phyloP scores from a whole-genome alignment of 495 filamentous ascomycete genomes.

The Aspergillus egyptiacus region DNA sequence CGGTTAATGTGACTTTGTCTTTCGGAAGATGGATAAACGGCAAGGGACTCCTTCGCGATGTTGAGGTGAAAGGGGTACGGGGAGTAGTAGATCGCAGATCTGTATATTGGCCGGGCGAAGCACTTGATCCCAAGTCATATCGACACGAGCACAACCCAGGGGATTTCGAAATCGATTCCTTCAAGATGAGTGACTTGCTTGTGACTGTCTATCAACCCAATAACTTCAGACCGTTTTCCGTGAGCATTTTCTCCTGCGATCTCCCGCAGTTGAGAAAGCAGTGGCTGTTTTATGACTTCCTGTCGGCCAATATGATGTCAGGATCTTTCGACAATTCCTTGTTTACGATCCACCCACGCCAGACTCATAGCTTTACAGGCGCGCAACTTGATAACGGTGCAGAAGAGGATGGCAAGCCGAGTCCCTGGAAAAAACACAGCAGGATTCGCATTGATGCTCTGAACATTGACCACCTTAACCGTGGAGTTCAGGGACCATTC shows the following conservation, averaged over 20 bases:
- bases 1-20: constrained; percentile 93
- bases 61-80: constrained; percentile 90
- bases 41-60: constrained; percentile 83
- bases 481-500: constrained; percentile 88
- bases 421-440: constrained; percentile 86
- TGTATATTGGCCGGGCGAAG: constrained; percentile 62
- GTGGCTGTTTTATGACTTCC: constrained; percentile 95
- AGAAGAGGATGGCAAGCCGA: constrained; percentile 45
- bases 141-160: constrained; percentile 83
- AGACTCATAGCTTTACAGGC: constrained; percentile 67
- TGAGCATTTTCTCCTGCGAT: constrained; percentile 93
- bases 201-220: constrained; percentile 88
- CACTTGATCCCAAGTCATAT: constrained; percentile 78
- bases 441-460: constrained; percentile 86
- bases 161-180: constrained; percentile 93
- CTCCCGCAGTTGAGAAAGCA: constrained; percentile 89
- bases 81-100: constrained; percentile 89
- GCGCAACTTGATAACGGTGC: constrained; percentile 46
- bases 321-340: constrained; percentile 92
- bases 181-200: constrained; percentile 90
- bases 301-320: constrained; percentile 92
- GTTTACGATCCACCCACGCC: constrained; percentile 93
- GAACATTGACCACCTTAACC: constrained; percentile 92
- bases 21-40: constrained; percentile 98
- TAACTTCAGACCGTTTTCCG: constrained; percentile 84